Percentiles rank a stretch among this genome's conserved stretches.
phyloP scores from a whole-genome alignment of 495 filamentous ascomycete genomes.

The Massariosphaeria phaeospora region DNA sequence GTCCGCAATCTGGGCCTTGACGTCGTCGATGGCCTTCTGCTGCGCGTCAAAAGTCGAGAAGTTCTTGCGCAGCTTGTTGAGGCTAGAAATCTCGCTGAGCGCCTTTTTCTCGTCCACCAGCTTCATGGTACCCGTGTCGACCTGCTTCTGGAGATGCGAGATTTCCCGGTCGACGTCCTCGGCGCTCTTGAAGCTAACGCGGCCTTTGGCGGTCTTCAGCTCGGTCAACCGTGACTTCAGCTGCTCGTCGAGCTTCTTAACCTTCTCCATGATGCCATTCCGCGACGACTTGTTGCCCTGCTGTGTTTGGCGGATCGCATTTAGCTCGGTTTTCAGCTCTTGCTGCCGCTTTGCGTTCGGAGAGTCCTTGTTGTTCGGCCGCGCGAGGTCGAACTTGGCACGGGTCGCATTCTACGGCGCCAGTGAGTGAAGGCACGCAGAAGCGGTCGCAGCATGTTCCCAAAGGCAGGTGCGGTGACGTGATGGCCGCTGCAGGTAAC shows the following conservation, averaged over 20 bases:
- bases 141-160: conserved; percentile 68
- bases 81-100: conserved; percentile 68
- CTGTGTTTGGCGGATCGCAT: conserved; percentile 73
- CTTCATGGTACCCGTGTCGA: conserved; percentile 82
- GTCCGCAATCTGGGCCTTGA: conserved; percentile 78
- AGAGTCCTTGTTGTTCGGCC: conserved; percentile 69
- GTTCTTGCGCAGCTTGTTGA: conserved; percentile 84
- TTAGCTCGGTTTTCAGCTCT: conserved; percentile 70
- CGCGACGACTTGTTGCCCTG: conserved; percentile 75
- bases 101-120: conserved; percentile 97
- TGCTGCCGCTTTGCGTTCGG: conserved; percentile 70
- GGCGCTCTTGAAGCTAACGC: conserved; percentile 74
- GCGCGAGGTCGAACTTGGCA: conserved; percentile 73
- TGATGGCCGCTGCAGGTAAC: not conserved
- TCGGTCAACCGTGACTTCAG: conserved; percentile 75
- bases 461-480: not conserved
- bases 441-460: no score
- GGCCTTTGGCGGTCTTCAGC: conserved; percentile 72
- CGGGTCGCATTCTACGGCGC: conserved; percentile 66
- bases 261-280: conserved; percentile 70
- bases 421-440: not conserved
- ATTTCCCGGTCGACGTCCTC: conserved; percentile 86
- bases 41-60: conserved; percentile 75
- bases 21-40: conserved; percentile 77
- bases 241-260: conserved; percentile 77